Evolutionary conservation across 2,329 filamentous ascomycete species (phyloP).

Genomic region (Aspergillus bombycis): DNA sequence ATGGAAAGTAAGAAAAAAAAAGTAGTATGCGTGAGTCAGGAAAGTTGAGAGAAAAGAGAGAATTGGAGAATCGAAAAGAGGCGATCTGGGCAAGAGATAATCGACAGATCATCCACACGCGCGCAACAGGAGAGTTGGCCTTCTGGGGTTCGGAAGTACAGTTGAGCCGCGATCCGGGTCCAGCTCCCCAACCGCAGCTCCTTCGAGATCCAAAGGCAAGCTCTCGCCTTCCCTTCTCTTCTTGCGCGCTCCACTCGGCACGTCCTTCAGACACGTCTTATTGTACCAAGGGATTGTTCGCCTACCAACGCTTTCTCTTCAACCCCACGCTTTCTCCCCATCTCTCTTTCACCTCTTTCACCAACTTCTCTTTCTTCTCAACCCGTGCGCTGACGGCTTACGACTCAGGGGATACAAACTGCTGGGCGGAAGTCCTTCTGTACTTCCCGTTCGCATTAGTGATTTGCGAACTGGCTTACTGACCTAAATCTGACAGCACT

Average conservation of each 20-base stretch:
- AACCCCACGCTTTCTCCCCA: not conserved
- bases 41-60: not conserved
- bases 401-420: conserved; percentile 23
- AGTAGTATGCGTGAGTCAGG: not conserved
- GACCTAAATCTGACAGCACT: conserved; percentile 16
- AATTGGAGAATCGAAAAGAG: not conserved
- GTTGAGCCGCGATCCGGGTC: conserved; percentile 25
- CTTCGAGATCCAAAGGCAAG: conserved; percentile 21
- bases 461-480: conserved; percentile 14
- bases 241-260: conserved; percentile 21
- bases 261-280: conserved; percentile 20
- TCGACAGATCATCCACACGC: conserved; percentile 3
- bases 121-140: conserved; percentile 22
- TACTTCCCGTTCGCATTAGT: conserved; percentile 20
- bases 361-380: not conserved
- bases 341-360: conserved; percentile 1
- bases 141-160: conserved; percentile 23
- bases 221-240: conserved; percentile 21
- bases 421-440: conserved; percentile 14
- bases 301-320: not conserved
- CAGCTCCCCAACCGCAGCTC: conserved; percentile 17
- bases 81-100: not conserved
- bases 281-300: conserved; percentile 12
- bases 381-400: conserved; percentile 11
- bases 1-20: not conserved